These are phyloP conservation scores for Suillus americanus DNA, from an alignment of 768 basidiomycete genomes.

Conservation along the genomic window DNA sequence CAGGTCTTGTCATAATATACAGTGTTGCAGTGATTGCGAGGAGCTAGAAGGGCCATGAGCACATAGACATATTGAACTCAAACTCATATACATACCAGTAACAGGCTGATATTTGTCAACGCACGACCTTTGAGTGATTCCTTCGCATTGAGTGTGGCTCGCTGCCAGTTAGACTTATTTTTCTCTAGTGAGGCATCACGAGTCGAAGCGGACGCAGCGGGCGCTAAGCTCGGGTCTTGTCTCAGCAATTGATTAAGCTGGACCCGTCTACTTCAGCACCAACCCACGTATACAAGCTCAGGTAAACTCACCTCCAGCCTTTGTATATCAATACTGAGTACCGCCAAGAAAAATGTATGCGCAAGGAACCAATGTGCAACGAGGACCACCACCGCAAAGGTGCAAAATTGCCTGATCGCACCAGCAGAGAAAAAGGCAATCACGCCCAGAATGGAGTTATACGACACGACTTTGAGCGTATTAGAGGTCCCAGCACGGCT, in stretches of 20 bases:
- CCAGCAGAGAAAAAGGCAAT: slow-evolving; percentile 75
- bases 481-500: slow-evolving; percentile 88
- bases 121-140: slow-evolving; percentile 64
- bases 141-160: slow-evolving; percentile 27
- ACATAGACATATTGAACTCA: not conserved
- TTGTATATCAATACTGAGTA: slow-evolving; percentile 94
- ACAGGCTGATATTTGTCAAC: slow-evolving; percentile 74
- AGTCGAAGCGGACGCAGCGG: slow-evolving; percentile 34
- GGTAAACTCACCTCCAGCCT: slow-evolving; percentile 70
- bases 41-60: slow-evolving; percentile 45
- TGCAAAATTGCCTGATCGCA: slow-evolving; percentile 89
- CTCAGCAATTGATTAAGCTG: slow-evolving; percentile 85
- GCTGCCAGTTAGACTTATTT: slow-evolving; percentile 34
- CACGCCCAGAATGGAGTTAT: slow-evolving; percentile 75
- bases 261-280: slow-evolving; percentile 13
- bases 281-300: not conserved
- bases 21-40: slow-evolving; percentile 73
- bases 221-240: slow-evolving; percentile 61
- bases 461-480: slow-evolving; percentile 87
- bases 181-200: slow-evolving; percentile 22
- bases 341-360: slow-evolving; percentile 93
- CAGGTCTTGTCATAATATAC: slow-evolving; percentile 68
- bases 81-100: slow-evolving; percentile 53
- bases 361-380: slow-evolving; percentile 98
- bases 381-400: slow-evolving; percentile 90